A percentile compares a stretch with the other conserved stretches of the same genome.
These are phyloP conservation scores for Pichia terricola DNA, from an alignment of 1,139 yeast genomes.

Conservation along the genomic window DNA sequence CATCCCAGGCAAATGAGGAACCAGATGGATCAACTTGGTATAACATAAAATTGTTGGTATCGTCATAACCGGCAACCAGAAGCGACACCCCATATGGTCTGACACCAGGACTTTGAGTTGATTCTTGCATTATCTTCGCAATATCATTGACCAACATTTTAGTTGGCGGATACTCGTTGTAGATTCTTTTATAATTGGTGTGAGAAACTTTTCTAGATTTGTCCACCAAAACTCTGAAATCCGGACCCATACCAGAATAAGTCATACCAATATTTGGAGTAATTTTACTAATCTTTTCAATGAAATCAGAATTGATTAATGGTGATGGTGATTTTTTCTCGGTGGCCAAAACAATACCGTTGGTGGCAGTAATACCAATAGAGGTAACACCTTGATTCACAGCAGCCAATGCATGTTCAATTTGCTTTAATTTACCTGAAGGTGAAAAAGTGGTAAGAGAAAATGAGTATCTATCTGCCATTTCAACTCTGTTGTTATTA, in stretches of 20 bases:
- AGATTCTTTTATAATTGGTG: conserved; percentile 82
- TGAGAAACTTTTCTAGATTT: conserved; percentile 91
- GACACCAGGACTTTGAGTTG: conserved; percentile 97
- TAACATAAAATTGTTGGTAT: conserved; percentile 65
- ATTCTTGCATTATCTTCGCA: conserved; percentile 95
- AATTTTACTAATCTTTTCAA: conserved; percentile 70
- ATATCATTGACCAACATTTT: conserved; percentile 88
- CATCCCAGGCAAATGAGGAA: conserved; percentile 99
- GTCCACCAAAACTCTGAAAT: conserved; percentile 88
- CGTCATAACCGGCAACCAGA: conserved; percentile 90
- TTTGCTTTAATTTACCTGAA: conserved; percentile 92
- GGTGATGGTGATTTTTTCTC: conserved; percentile 84
- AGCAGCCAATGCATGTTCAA: conserved; percentile 94
- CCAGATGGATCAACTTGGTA: conserved; percentile 99
- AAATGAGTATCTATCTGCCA: conserved; percentile 98
- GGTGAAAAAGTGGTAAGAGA: conserved; percentile 44
- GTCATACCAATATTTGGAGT: conserved; percentile 97
- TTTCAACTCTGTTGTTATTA: conserved; percentile 20
- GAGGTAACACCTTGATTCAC: conserved; percentile 98
- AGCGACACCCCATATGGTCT: conserved; percentile 96
- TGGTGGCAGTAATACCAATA: conserved; percentile 90
- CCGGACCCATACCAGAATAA: conserved; percentile 99
- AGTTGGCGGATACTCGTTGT: conserved; percentile 96
- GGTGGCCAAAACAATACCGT: conserved; percentile 95
- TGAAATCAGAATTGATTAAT: conserved; percentile 64